phyloP scores from a whole-genome alignment of 192 early-diverging fungal genomes.

The Lobosporangium transversale region DNA sequence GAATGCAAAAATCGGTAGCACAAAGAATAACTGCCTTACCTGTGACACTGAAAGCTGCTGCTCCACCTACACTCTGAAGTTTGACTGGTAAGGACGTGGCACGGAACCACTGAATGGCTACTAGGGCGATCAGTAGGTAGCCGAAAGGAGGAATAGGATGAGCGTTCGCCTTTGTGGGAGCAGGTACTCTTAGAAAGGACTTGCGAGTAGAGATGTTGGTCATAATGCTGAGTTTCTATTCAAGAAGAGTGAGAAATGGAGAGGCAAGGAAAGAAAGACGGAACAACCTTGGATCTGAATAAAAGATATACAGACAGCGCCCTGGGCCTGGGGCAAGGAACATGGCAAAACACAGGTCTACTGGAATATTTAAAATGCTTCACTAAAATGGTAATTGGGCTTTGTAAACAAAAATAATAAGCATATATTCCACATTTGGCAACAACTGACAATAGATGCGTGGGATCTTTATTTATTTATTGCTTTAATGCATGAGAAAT shows the following conservation, averaged over 20 bases:
- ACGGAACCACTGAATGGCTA: slow-evolving; percentile 36
- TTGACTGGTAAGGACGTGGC: slow-evolving; percentile 46
- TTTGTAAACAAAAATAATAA: too few species aligned
- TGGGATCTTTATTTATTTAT: too few species aligned
- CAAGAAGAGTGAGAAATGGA: slow-evolving; percentile 1
- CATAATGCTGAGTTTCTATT: not conserved
- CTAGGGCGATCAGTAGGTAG: slow-evolving; percentile 38
- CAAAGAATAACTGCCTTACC: slow-evolving; percentile 6
- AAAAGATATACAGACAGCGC: too few species aligned
- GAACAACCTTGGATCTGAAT: too few species aligned
- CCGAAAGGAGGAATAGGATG: slow-evolving; percentile 44
- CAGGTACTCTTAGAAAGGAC: slow-evolving; percentile 28
- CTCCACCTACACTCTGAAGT: slow-evolving; percentile 42
- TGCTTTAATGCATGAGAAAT: too few species aligned
- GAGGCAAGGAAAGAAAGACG: not conserved
- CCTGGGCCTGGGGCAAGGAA: too few species aligned
- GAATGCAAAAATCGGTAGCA: not conserved
- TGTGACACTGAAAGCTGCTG: slow-evolving; percentile 43
- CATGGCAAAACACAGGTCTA: too few species aligned
- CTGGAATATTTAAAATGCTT: too few species aligned
- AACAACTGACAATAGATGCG: too few species aligned
- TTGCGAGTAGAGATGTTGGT: slow-evolving; percentile 15
- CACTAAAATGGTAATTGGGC: too few species aligned
- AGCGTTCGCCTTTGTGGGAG: slow-evolving; percentile 33
- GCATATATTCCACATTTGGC: too few species aligned